phyloP scores from a whole-genome alignment of 2,329 filamentous ascomycete species.

The Aspergillus sp. region DNA sequence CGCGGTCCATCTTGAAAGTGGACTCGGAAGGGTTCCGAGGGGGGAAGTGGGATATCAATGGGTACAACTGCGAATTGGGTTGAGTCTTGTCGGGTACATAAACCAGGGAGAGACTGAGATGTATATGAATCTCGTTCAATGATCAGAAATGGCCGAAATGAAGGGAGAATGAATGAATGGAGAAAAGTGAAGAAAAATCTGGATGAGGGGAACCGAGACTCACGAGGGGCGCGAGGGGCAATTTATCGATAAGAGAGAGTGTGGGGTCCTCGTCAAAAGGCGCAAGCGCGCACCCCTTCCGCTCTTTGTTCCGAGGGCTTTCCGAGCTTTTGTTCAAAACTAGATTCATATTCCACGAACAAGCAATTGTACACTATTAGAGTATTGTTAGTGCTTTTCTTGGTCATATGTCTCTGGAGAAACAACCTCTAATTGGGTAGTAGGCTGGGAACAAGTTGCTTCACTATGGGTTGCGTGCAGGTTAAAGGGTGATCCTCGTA shows the following conservation, averaged over 20 bases:
- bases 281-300: not conserved
- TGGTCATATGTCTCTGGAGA: too few species aligned
- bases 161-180: not conserved
- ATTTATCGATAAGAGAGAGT: not conserved
- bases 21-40: constrained; percentile 3
- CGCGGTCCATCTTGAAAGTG: constrained; percentile 67
- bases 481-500: too few species aligned
- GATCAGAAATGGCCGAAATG: not conserved
- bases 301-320: too few species aligned
- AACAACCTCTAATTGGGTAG: too few species aligned
- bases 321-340: too few species aligned
- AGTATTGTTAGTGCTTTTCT: too few species aligned
- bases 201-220: not conserved
- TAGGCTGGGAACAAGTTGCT: too few species aligned
- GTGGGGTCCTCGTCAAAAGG: not conserved
- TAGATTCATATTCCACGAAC: too few species aligned
- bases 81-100: not conserved
- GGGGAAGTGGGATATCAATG: not conserved
- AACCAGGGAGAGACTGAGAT: not conserved
- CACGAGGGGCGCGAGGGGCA: not conserved
- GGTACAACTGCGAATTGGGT: not conserved
- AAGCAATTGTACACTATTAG: too few species aligned
- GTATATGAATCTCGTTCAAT: not conserved
- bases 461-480: too few species aligned
- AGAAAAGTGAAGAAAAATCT: not conserved